These are phyloP conservation scores for Ambrosia artemisiifolia DNA, from an alignment of 129 eudicot species.

Conservation along the genomic window DNA sequence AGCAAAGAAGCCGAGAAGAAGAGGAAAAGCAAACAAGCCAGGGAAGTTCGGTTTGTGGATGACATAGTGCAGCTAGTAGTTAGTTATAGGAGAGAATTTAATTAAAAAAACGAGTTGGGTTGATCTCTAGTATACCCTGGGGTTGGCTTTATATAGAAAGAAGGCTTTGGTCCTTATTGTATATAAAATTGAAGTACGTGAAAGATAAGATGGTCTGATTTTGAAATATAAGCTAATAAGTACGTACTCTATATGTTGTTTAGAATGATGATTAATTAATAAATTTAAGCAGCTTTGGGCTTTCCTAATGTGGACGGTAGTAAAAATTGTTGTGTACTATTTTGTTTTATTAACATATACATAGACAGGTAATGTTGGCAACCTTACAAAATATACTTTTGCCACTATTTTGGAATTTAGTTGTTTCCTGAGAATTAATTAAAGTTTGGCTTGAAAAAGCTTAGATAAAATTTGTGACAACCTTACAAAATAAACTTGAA, in stretches of 20 bases:
- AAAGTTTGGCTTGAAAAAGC: neutral
- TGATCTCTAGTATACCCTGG: neutral
- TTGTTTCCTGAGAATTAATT: neutral
- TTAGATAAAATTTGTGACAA: too few species aligned
- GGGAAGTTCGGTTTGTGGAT: constrained; percentile 3
- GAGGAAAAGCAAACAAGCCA: constrained; percentile 17
- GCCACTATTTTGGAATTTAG: neutral
- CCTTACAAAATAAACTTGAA: too few species aligned
- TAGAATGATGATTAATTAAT: neutral
- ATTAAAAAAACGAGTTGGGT: neutral
- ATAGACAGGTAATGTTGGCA: too few species aligned
- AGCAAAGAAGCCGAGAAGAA: constrained; percentile 17
- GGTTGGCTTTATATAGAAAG: constrained; percentile 7
- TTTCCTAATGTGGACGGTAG: neutral
- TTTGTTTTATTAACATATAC: too few species aligned
- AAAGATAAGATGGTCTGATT: neutral
- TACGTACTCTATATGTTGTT: neutral
- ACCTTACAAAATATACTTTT: too few species aligned
- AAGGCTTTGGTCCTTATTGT: neutral
- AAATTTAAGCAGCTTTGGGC: too few species aligned
- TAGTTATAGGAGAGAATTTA: constrained; percentile 28
- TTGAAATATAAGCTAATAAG: neutral
- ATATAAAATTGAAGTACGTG: neutral
- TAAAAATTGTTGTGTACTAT: too few species aligned
- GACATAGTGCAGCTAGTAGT: constrained; percentile 12